Evolutionary conservation across 352 stramenopile genomes (phyloP).

Genomic region (Bremia lactucae): DNA sequence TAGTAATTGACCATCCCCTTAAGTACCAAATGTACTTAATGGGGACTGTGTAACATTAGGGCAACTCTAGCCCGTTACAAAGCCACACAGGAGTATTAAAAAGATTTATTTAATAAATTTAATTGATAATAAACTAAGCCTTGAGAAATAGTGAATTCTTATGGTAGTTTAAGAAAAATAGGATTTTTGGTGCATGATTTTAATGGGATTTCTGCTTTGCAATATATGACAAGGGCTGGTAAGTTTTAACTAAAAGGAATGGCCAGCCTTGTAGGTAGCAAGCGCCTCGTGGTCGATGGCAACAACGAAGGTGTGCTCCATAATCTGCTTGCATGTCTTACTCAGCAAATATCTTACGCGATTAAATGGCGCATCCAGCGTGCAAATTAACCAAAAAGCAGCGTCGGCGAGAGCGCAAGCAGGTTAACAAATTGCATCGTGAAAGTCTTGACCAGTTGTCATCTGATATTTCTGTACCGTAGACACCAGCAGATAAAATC

Average conservation of each 20-base stretch:
- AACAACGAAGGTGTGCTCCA: slow-evolving; percentile 9
- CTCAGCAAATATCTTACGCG: not conserved
- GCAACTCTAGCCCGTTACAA: too few relatives aligned
- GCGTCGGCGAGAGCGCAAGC: slow-evolving; percentile 32
- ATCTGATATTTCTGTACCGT: not conserved
- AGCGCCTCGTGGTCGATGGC: slow-evolving; percentile 9
- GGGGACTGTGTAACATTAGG: too few relatives aligned
- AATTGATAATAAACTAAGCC: too few relatives aligned
- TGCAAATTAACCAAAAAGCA: slow-evolving; percentile 29
- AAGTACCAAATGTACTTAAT: too few relatives aligned
- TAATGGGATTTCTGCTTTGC: too few relatives aligned
- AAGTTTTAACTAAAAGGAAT: slow-evolving; percentile 33
- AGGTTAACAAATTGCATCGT: slow-evolving; percentile 18
- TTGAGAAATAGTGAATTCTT: too few relatives aligned
- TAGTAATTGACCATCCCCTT: too few relatives aligned
- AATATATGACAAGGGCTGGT: too few relatives aligned
- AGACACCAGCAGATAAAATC: slow-evolving; percentile 36
- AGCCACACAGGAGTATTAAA: too few relatives aligned
- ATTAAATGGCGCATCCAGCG: not conserved
- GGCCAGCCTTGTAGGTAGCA: slow-evolving; percentile 20
- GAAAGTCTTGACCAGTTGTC: not conserved
- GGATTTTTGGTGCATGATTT: too few relatives aligned
- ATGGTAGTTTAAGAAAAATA: too few relatives aligned
- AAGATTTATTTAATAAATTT: too few relatives aligned
- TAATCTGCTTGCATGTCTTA: not conserved